Base-by-base conservation (phyloP, 352 stramenopile genomes). In the Phytophthora ramorum region DNA sequence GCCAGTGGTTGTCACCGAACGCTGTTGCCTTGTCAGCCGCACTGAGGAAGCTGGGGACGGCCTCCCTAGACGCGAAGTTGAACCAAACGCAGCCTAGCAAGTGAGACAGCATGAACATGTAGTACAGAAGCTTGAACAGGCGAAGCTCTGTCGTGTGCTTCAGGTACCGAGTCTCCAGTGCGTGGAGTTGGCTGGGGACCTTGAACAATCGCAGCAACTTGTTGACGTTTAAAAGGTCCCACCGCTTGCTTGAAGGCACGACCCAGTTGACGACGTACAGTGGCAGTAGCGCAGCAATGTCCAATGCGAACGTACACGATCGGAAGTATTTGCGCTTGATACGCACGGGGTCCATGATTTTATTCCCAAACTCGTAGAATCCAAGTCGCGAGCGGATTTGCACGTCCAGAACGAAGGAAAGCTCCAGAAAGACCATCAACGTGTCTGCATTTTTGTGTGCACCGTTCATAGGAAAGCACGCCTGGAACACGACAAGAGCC, bases 81-180 rank as follows among this genome's bases (percentile, higher is more conserved):
- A 90, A 90, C 83, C 81, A 92, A 17, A 87, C 73, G 41, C 81
- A 87, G 1, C 69, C 81, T 3, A 87, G 73, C 3, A 83, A 57
- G 30, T 91, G 83, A 2, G 76, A 80, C 1, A 92, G 58, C 50
- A 92, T 58, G 47, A 90, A 90, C 0, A 73, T 87, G 61, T 90
- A 92, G 70, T 90, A 92, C 0, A 92, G 58, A 12, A 92, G 54
- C 64, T 90, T 92, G 68, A 87, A 87, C 8, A 92, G 32, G 0
- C 81, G 80, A 7, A 92, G 47, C 26, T 92, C 79, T 0, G 78
- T 59, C 1, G 80, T 91, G 8, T 71, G 69, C 56, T 88, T 90
- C 3, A 90, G 48, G 47, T 87, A 91, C 34, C 79, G 75, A 45
- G 76, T 87, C 38, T 91, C 79, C 1, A 89, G 69, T 7, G 72